phyloP scores from a whole-genome alignment of 176 grass and related monocot genomes.

The Zea mays region DNA sequence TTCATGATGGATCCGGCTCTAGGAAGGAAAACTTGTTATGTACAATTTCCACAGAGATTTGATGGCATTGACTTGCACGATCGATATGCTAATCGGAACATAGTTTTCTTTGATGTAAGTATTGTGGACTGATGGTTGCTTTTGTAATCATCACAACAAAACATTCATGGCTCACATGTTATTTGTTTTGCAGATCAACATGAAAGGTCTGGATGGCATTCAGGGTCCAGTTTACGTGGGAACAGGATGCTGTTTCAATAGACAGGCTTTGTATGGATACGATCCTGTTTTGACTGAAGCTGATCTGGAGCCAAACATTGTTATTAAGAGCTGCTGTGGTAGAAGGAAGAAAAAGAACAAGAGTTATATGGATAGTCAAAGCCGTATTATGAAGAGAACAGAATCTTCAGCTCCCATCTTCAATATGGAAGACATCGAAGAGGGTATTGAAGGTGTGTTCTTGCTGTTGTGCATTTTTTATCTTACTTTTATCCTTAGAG shows the following conservation, averaged over 20 bases:
- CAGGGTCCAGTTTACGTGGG: slow-evolving; percentile 97
- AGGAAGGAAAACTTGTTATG: slow-evolving; percentile 97
- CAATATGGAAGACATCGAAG: slow-evolving; percentile 99
- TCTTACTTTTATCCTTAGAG: slow-evolving; percentile 6
- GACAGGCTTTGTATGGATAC: slow-evolving; percentile 95
- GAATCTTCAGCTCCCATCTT: slow-evolving; percentile 98
- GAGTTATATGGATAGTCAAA: slow-evolving; percentile 92
- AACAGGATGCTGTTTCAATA: slow-evolving; percentile 98
- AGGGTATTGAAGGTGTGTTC: slow-evolving; percentile 87
- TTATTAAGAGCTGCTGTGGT: slow-evolving; percentile 93
- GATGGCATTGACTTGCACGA: slow-evolving; percentile 98
- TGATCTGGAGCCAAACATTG: slow-evolving; percentile 91
- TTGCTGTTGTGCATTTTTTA: slow-evolving; percentile 8
- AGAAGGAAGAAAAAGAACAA: slow-evolving; percentile 95
- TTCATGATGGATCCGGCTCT: slow-evolving; percentile 98
- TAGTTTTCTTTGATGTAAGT: slow-evolving; percentile 99
- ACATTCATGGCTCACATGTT: slow-evolving; percentile 30
- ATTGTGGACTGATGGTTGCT: slow-evolving; percentile 1
- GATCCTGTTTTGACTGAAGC: slow-evolving; percentile 98
- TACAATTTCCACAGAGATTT: slow-evolving; percentile 98
- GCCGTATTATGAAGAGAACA: slow-evolving; percentile 92
- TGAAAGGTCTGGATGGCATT: slow-evolving; percentile 99
- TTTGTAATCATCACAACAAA: neutral
- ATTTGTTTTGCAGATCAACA: slow-evolving; percentile 82
- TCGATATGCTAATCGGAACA: slow-evolving; percentile 99